These are phyloP conservation scores for Penicillium chermesinum DNA, from an alignment of 495 filamentous ascomycete species.

Conservation along the genomic window DNA sequence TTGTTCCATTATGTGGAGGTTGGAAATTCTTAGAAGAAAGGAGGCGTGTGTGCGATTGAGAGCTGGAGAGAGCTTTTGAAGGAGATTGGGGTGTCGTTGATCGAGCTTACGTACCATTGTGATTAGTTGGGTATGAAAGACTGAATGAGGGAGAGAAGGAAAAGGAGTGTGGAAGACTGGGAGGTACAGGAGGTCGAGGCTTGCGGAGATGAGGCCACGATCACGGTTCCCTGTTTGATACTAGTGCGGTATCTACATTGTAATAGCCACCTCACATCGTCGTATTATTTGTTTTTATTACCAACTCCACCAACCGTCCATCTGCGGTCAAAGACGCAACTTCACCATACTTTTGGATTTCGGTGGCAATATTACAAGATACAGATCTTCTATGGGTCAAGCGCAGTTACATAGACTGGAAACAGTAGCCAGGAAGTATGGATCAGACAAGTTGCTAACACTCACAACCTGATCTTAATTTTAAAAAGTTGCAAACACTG, in stretches of 20 bases:
- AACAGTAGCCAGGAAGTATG: too few relatives aligned
- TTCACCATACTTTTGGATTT: too few relatives aligned
- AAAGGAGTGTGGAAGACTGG: constrained; percentile 14
- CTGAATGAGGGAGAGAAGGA: constrained; percentile 13
- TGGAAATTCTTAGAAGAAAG: constrained; percentile 9
- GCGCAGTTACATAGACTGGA: too few relatives aligned
- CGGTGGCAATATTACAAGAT: too few relatives aligned
- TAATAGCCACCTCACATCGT: not conserved
- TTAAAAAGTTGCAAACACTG: not conserved
- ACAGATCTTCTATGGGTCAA: too few relatives aligned
- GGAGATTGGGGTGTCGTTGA: constrained; percentile 4
- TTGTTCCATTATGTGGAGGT: constrained; percentile 4
- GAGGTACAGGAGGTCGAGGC: constrained; percentile 20
- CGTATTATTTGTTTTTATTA: constrained; percentile 13
- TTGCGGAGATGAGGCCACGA: constrained; percentile 45
- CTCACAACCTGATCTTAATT: too few relatives aligned
- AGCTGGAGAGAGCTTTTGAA: not conserved
- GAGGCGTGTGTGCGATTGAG: not conserved
- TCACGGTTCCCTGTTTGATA: constrained; percentile 35
- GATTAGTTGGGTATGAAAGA: constrained; percentile 13
- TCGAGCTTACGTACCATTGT: constrained; percentile 35
- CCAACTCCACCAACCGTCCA: constrained; percentile 15
- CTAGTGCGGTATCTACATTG: constrained; percentile 17
- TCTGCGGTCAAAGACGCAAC: not conserved
- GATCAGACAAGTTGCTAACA: too few relatives aligned